Percentiles rank a stretch among this genome's conserved stretches.
Conservation (phyloP, 140 eudicot species). For the Anethum foeniculum region DNA sequence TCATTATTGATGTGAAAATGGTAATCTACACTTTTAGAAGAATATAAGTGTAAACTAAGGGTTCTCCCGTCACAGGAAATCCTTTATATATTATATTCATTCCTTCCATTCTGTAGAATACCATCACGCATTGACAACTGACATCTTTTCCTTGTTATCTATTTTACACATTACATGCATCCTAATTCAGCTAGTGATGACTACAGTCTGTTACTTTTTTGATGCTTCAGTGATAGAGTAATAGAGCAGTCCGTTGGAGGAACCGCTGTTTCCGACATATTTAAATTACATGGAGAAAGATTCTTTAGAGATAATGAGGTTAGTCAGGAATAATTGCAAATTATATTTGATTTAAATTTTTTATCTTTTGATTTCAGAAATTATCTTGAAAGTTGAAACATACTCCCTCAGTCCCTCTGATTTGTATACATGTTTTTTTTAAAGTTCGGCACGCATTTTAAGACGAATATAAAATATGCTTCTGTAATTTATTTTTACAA, state of each 20-base stretch:
- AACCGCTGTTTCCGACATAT: conserved; percentile 76
- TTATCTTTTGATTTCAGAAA: background rate
- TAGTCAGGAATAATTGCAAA: conserved; percentile 11
- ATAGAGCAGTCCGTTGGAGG: conserved; percentile 70
- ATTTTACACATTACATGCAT: background rate
- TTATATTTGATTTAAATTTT: background rate
- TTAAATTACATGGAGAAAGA: conserved; percentile 68
- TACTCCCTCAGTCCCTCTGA: too few relatives aligned
- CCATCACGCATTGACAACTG: background rate
- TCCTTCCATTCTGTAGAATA: background rate
- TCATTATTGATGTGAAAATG: background rate
- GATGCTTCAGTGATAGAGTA: conserved; percentile 65
- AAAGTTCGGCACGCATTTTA: too few relatives aligned
- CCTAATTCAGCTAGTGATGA: background rate
- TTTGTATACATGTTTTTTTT: too few relatives aligned
- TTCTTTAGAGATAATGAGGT: conserved; percentile 93
- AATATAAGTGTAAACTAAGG: background rate
- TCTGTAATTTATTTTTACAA: too few relatives aligned
- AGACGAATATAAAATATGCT: too few relatives aligned
- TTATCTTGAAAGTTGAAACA: background rate
- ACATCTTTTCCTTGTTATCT: background rate
- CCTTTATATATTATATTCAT: background rate
- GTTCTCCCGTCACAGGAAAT: background rate
- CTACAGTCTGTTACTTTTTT: background rate
- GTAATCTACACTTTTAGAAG: background rate